phyloP scores from a whole-genome alignment of 345 rosid species.

The Xanthoceras sorbifolium region DNA sequence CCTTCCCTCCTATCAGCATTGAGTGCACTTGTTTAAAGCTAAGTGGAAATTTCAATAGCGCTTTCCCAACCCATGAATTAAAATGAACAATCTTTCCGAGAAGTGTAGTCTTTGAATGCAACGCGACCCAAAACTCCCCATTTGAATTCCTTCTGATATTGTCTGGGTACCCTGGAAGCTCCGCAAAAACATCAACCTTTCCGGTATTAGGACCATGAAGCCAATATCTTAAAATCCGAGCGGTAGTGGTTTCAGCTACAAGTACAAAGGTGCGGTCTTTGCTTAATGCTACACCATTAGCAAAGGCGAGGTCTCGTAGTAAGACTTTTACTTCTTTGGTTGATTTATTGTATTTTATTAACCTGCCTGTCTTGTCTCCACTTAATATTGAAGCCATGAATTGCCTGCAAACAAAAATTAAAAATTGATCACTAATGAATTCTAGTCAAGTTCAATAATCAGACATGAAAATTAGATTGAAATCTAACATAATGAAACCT shows the following conservation, averaged over 20 bases:
- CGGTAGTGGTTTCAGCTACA: constrained; percentile 49
- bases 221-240: constrained; percentile 51
- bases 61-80: constrained; percentile 45
- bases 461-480: not conserved
- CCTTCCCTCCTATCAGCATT: constrained; percentile 51
- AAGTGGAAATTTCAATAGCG: constrained; percentile 45
- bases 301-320: constrained; percentile 54
- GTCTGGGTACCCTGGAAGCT: constrained; percentile 71
- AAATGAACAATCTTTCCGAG: constrained; percentile 40
- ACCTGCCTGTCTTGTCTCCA: constrained; percentile 61
- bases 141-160: constrained; percentile 54
- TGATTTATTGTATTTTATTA: constrained; percentile 58
- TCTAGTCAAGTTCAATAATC: not conserved
- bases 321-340: constrained; percentile 60
- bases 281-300: constrained; percentile 77
- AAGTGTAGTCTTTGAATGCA: constrained; percentile 64
- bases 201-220: constrained; percentile 47
- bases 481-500: not conserved
- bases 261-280: constrained; percentile 57
- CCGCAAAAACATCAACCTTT: constrained; percentile 44
- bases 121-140: constrained; percentile 79
- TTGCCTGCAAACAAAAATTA: constrained; percentile 41
- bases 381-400: constrained; percentile 48
- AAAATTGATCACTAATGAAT: not conserved
- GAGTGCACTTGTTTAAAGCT: constrained; percentile 53